A percentile compares a stretch with the other conserved stretches of the same genome.
Conservation (phyloP, 2,329 filamentous ascomycete genomes). For the Byssothecium circinans region DNA sequence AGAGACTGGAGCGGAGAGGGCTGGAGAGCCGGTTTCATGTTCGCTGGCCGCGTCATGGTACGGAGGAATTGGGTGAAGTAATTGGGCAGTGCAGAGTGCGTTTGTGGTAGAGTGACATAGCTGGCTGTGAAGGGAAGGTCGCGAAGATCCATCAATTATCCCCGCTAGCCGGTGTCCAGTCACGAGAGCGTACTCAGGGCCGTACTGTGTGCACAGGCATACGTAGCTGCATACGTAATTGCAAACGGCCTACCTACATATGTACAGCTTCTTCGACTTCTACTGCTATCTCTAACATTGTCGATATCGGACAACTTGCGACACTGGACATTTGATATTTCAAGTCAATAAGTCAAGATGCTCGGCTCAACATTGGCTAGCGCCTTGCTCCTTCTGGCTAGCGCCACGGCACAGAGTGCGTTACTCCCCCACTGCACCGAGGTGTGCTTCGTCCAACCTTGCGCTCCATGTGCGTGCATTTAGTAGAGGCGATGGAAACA, state of each 20-base stretch:
- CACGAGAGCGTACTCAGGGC: not conserved
- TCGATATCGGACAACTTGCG: too few relatives aligned
- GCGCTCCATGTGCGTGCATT: slow-evolving; percentile 27
- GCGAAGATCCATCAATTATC: too few relatives aligned
- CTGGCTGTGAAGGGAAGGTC: slow-evolving; percentile 37
- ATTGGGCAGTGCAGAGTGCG: slow-evolving; percentile 1
- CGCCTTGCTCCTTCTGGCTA: slow-evolving; percentile 33
- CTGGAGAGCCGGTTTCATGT: slow-evolving; percentile 27
- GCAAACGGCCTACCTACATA: not conserved
- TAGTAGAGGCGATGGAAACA: not conserved
- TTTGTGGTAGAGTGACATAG: slow-evolving; percentile 6
- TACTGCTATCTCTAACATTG: too few relatives aligned
- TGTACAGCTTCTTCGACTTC: too few relatives aligned
- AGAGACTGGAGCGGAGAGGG: slow-evolving; percentile 39
- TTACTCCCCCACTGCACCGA: slow-evolving; percentile 23
- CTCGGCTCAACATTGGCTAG: slow-evolving; percentile 21
- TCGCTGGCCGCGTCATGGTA: slow-evolving; percentile 29
- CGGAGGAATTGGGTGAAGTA: slow-evolving; percentile 10
- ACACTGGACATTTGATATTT: too few relatives aligned
- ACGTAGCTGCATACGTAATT: not conserved
- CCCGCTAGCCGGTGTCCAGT: not conserved
- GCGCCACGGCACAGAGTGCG: slow-evolving; percentile 23
- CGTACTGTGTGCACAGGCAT: not conserved
- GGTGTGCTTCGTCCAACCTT: slow-evolving; percentile 31
- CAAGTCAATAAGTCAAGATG: slow-evolving; percentile 32